These are phyloP conservation scores for Moelleriella libera DNA, from an alignment of 2,329 filamentous ascomycete species.

Conservation along the genomic window DNA sequence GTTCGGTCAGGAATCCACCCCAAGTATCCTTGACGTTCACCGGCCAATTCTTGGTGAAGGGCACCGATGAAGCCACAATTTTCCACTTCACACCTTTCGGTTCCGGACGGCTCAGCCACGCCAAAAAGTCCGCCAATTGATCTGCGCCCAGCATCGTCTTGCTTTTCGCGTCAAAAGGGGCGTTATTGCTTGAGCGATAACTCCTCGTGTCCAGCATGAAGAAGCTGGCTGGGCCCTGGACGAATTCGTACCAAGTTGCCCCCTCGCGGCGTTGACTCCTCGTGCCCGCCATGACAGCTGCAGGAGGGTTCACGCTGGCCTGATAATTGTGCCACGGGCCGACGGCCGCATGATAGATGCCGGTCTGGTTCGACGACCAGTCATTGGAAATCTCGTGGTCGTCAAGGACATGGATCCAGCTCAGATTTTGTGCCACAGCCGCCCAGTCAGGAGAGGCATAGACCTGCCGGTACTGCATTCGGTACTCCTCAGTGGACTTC, in stretches of 20 bases:
- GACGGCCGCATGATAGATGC: conserved; percentile 43
- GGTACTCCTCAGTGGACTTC: conserved; percentile 58
- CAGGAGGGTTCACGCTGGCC: conserved; percentile 67
- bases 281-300: conserved; percentile 34
- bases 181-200: conserved; percentile 58
- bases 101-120: conserved; percentile 60
- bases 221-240: conserved; percentile 80
- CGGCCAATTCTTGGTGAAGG: conserved; percentile 96
- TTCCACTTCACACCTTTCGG: conserved; percentile 81
- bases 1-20: conserved; percentile 80
- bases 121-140: conserved; percentile 67
- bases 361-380: conserved; percentile 22
- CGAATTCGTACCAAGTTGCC: conserved; percentile 79
- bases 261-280: conserved; percentile 25
- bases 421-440: conserved; percentile 60
- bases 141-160: conserved; percentile 80
- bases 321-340: conserved; percentile 86
- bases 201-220: conserved; percentile 89
- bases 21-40: conserved; percentile 83
- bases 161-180: conserved; percentile 42
- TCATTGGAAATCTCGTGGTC: conserved; percentile 96
- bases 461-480: conserved; percentile 86
- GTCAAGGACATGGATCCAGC: conserved; percentile 94
- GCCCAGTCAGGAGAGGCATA: conserved; percentile 92
- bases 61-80: conserved; percentile 77